Evolutionary conservation across 768 basidiomycete genomes (phyloP).

Genomic region (Boletus sp.): DNA sequence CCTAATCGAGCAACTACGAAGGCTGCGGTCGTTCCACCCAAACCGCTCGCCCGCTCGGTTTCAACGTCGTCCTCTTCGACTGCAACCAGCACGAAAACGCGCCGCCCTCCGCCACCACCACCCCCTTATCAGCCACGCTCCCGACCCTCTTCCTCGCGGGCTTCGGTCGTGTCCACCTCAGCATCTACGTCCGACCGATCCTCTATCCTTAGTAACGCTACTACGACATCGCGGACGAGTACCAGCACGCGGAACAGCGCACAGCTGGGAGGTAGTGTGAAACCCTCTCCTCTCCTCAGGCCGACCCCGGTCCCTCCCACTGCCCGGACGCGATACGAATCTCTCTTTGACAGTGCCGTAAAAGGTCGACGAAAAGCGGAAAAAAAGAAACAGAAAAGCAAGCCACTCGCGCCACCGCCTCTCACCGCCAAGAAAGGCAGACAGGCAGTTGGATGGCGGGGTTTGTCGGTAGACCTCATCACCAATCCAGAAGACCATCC

Average conservation of each 20-base stretch:
- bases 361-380: slow-evolving; percentile 44
- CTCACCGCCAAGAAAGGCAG: slow-evolving; percentile 43
- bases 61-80: slow-evolving; percentile 39
- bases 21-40: slow-evolving; percentile 24
- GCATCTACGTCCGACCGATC: slow-evolving; percentile 59
- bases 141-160: slow-evolving; percentile 35
- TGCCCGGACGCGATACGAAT: slow-evolving; percentile 65
- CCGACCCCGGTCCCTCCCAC: slow-evolving; percentile 67
- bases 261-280: slow-evolving; percentile 18
- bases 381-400: slow-evolving; percentile 26
- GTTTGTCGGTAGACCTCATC: slow-evolving; percentile 65
- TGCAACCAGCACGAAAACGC: slow-evolving; percentile 36
- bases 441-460: slow-evolving; percentile 73
- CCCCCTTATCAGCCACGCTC: slow-evolving; percentile 31
- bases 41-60: slow-evolving; percentile 30
- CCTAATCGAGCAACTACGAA: slow-evolving; percentile 44
- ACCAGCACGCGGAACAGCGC: slow-evolving; percentile 32
- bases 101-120: slow-evolving; percentile 39
- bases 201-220: slow-evolving; percentile 53
- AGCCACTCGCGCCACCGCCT: slow-evolving; percentile 34
- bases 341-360: slow-evolving; percentile 61
- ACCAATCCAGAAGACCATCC: slow-evolving; percentile 41
- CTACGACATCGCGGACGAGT: slow-evolving; percentile 40
- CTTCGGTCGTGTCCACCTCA: slow-evolving; percentile 36
- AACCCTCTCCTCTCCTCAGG: slow-evolving; percentile 39